Conservation (phyloP, 2,329 filamentous ascomycete species). For the Fusarium nematophilum region DNA sequence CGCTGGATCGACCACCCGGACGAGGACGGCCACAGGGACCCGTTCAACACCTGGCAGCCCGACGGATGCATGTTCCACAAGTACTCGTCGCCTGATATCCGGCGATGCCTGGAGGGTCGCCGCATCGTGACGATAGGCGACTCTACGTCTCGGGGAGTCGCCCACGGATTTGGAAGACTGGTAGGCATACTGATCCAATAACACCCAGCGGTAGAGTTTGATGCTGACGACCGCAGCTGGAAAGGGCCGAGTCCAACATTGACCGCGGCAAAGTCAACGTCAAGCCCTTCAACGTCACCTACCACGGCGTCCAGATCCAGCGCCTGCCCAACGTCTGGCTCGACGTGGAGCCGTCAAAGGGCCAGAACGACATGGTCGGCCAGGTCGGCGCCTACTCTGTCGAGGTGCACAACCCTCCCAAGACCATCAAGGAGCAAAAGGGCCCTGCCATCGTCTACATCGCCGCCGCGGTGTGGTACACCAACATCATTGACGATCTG, state of each 20-base stretch:
- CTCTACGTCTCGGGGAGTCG: constrained; percentile 67
- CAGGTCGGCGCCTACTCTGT: too few species aligned
- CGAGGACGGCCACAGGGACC: constrained; percentile 39
- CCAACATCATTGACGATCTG: too few species aligned
- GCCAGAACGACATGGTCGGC: too few species aligned
- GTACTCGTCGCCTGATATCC: constrained; percentile 62
- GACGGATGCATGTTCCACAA: constrained; percentile 67
- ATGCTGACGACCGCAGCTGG: too few species aligned
- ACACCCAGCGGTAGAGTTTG: too few species aligned
- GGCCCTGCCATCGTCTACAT: too few species aligned
- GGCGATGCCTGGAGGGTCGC: constrained; percentile 60
- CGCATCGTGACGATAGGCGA: constrained; percentile 69
- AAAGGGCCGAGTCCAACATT: background rate
- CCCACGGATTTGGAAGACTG: constrained; percentile 51
- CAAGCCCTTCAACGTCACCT: constrained; percentile 2
- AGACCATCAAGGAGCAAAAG: too few species aligned
- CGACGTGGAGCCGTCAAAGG: background rate
- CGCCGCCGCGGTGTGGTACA: too few species aligned
- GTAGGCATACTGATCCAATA: too few species aligned
- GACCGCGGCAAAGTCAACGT: background rate
- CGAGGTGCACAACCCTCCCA: too few species aligned
- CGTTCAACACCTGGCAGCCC: constrained; percentile 65
- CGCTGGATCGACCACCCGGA: constrained; percentile 56
- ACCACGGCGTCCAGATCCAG: constrained; percentile 8
- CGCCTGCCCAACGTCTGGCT: constrained; percentile 8